Evolutionary conservation across 371 early-diverging fungal species (phyloP), one percentile per base, ranked within the genome.

Genomic region (Circinella umbellata): DNA sequence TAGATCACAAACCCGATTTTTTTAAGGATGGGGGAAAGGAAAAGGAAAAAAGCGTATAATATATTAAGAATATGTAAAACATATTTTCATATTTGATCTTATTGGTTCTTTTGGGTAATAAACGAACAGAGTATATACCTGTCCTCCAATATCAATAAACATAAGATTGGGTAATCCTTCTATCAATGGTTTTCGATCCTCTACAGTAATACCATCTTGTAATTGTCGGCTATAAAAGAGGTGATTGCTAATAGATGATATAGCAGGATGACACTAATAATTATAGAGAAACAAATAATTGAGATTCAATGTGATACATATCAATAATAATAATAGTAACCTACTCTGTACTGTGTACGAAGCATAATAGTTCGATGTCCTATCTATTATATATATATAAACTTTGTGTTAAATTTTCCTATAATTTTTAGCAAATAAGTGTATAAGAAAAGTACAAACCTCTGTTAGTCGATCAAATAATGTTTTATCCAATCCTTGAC

Each of bases 291-390:
- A n/a, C 2, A 51, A 51, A 8, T 15, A n/a, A 4, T 1, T 27
- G 1, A 27, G 27, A 27, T 27, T 27, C 27, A 27, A 27, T 27
- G 27, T 27, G 27, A 27, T 27, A 27, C 51, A 51, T 14, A 51
- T 13, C 15, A 5, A 5, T 51, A 51, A 51, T 51, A n/a, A 51
- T 5, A n/a, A 51, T 51, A 17, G 5, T 51, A 0, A 71, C 79
- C 79, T 82, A 90, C 90, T 69, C 98, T 87, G 76, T 97, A 98
- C 70, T 98, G 98, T 9, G 92, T 91, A 5, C 89, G 78, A 35
- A 97, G 85, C 73, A 94, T 79, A 49, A 88, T 85, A 3, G 94
- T 90, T 70, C 73, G 63, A 61, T 75, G 64, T 6, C 76, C 79
- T 57, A 79, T 69, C 71, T 73, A 69, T 27, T 18, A 18, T 0